Evolutionary conservation across 176 grass and related monocot species (phyloP).

Genomic region (Bothriochloa decipiens): DNA sequence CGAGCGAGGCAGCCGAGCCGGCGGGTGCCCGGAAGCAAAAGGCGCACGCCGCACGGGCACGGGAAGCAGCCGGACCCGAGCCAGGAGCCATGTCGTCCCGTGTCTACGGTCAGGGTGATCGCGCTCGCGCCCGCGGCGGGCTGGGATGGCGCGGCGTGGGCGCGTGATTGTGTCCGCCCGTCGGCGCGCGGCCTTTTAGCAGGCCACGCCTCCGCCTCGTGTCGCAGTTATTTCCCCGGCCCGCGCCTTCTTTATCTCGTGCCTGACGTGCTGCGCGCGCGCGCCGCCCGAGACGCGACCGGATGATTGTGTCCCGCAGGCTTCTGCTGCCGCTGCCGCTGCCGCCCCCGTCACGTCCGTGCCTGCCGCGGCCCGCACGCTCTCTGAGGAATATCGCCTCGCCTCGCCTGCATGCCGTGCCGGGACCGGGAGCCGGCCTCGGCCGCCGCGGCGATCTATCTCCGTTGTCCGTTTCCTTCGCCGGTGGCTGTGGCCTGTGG

Average conservation of each 20-base stretch:
- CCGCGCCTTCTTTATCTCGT: background rate
- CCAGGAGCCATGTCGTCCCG: no score
- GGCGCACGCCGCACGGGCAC: constrained; percentile 27
- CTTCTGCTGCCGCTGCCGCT: background rate
- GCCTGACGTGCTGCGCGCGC: background rate
- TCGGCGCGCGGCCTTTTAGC: constrained; percentile 21
- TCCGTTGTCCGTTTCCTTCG: background rate
- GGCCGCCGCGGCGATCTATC: background rate
- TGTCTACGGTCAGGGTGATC: no score
- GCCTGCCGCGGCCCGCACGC: constrained; percentile 22
- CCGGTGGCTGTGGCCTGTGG: background rate
- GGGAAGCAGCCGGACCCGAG: background rate
- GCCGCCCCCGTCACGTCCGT: background rate
- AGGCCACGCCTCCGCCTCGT: background rate
- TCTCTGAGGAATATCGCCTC: background rate
- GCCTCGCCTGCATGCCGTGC: background rate
- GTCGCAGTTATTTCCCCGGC: no score
- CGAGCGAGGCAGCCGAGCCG: constrained; percentile 19
- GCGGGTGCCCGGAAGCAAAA: constrained; percentile 25
- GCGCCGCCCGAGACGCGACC: constrained; percentile 40
- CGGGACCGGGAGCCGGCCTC: background rate
- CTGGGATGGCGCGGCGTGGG: constrained; percentile 4
- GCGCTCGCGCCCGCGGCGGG: no score
- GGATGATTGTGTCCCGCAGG: constrained; percentile 55
- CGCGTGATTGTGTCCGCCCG: constrained; percentile 37